These are phyloP conservation scores for Fusarium incarnatum DNA, from an alignment of 2,329 filamentous ascomycete genomes.

Conservation along the genomic window DNA sequence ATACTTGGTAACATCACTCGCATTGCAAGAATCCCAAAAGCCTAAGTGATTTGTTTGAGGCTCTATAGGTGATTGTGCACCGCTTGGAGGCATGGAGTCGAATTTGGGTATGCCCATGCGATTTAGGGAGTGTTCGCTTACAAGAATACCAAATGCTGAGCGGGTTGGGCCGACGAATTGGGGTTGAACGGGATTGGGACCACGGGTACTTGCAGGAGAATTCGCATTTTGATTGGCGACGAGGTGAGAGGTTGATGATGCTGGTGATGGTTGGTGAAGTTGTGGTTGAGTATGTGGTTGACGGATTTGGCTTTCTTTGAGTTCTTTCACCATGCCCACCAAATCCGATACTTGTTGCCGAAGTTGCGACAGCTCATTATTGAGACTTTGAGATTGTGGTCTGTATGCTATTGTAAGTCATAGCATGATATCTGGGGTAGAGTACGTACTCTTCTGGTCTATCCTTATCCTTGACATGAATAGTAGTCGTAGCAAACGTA, in stretches of 20 bases:
- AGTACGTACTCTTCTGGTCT: constrained; percentile 38
- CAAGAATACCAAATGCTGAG: constrained; percentile 51
- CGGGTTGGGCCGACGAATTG: constrained; percentile 54
- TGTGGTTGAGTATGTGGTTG: neutral
- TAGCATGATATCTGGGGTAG: no score
- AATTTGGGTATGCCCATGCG: constrained; percentile 52
- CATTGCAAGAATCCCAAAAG: constrained; percentile 43
- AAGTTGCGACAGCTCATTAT: constrained; percentile 47
- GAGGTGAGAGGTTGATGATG: constrained; percentile 13
- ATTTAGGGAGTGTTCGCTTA: constrained; percentile 52
- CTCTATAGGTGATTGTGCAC: constrained; percentile 34
- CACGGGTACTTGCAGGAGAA: constrained; percentile 34
- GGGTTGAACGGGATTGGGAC: constrained; percentile 47
- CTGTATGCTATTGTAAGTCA: neutral
- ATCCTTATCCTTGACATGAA: constrained; percentile 34
- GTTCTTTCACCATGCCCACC: constrained; percentile 42
- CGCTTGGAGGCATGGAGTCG: constrained; percentile 44
- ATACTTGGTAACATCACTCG: constrained; percentile 48
- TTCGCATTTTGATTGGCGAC: constrained; percentile 20
- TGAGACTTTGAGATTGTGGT: constrained; percentile 37
- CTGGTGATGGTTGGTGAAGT: constrained; percentile 10
- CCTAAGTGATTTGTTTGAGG: constrained; percentile 17
- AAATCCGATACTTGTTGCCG: constrained; percentile 49
- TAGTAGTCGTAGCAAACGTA: constrained; percentile 35
- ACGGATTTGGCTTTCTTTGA: constrained; percentile 35